Conservation (phyloP, 768 basidiomycete genomes). For the Tremella fuciformis region DNA sequence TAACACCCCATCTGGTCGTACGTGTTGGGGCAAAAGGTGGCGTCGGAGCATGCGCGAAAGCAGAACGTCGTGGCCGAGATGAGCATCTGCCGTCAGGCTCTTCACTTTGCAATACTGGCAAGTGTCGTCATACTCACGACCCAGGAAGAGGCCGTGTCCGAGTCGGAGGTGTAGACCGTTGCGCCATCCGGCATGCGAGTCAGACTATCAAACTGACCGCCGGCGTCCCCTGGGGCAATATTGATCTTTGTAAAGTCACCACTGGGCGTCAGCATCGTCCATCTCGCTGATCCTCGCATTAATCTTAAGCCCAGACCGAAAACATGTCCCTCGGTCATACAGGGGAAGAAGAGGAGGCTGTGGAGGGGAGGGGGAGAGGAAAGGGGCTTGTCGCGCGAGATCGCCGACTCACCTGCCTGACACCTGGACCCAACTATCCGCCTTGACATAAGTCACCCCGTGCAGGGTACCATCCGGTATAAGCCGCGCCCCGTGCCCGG, state of each 20-base stretch:
- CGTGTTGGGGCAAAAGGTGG: constrained; percentile 35
- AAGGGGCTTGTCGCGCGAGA: background rate
- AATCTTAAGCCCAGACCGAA: background rate
- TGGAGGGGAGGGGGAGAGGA: background rate
- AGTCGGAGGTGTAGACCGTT: constrained; percentile 24
- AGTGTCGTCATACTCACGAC: constrained; percentile 32
- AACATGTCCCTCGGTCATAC: background rate
- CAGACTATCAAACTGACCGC: constrained; percentile 41
- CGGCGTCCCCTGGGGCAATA: constrained; percentile 33
- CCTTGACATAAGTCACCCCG: constrained; percentile 45
- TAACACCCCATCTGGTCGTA: constrained; percentile 43
- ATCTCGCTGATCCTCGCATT: background rate
- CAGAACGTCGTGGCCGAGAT: constrained; percentile 41
- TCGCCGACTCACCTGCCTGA: constrained; percentile 38
- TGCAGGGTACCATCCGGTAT: constrained; percentile 45
- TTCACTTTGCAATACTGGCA: background rate
- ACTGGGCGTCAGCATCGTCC: constrained; percentile 17
- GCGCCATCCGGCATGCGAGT: constrained; percentile 29
- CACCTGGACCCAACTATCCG: constrained; percentile 41
- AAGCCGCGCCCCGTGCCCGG: constrained; percentile 26
- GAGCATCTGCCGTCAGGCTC: constrained; percentile 26
- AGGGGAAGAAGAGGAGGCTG: too few species aligned
- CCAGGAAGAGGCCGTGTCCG: constrained; percentile 31
- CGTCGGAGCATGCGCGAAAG: constrained; percentile 43
- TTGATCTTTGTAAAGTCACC: constrained; percentile 48